A percentile compares a stretch with the other conserved stretches of the same genome.
phyloP scores from a whole-genome alignment of 2,329 filamentous ascomycete genomes.

The Rutstroemia sp. region DNA sequence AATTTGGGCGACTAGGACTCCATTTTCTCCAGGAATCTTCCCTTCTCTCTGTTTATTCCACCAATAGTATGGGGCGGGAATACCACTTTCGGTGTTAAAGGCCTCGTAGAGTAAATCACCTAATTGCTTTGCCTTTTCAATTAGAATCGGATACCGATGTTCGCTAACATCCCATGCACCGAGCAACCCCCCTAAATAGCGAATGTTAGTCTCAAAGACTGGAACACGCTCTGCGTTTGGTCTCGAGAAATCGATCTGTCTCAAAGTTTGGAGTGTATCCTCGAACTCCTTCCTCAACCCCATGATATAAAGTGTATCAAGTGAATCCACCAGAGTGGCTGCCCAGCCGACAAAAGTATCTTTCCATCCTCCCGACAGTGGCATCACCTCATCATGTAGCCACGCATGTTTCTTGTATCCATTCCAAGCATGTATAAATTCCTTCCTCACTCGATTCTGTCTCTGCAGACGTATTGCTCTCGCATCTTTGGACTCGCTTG shows the following conservation, averaged over 20 bases:
- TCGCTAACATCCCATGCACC: slow-evolving; percentile 47
- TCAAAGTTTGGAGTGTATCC: slow-evolving; percentile 59
- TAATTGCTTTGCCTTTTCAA: slow-evolving; percentile 58
- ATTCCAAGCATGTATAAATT: slow-evolving; percentile 45
- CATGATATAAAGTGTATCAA: slow-evolving; percentile 83
- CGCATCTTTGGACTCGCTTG: not conserved
- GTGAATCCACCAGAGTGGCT: slow-evolving; percentile 71
- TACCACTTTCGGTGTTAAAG: slow-evolving; percentile 66
- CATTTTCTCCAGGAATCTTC: not conserved
- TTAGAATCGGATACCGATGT: slow-evolving; percentile 48
- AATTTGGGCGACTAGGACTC: slow-evolving; percentile 47
- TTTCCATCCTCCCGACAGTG: slow-evolving; percentile 55
- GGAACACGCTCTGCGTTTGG: slow-evolving; percentile 12
- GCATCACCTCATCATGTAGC: slow-evolving; percentile 76
- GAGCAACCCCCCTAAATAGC: slow-evolving; percentile 19
- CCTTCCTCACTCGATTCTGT: slow-evolving; percentile 10
- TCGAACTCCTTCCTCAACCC: slow-evolving; percentile 69
- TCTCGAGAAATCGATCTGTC: slow-evolving; percentile 16
- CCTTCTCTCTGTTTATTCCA: not conserved
- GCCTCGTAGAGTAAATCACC: slow-evolving; percentile 66
- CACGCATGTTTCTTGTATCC: slow-evolving; percentile 74
- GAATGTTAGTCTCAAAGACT: slow-evolving; percentile 20
- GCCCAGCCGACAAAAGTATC: slow-evolving; percentile 89
- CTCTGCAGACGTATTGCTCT: not conserved
- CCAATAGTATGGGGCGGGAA: slow-evolving; percentile 53